phyloP scores from a whole-genome alignment of 495 filamentous ascomycete species.

The Melanomma pulvis-pyrius region DNA sequence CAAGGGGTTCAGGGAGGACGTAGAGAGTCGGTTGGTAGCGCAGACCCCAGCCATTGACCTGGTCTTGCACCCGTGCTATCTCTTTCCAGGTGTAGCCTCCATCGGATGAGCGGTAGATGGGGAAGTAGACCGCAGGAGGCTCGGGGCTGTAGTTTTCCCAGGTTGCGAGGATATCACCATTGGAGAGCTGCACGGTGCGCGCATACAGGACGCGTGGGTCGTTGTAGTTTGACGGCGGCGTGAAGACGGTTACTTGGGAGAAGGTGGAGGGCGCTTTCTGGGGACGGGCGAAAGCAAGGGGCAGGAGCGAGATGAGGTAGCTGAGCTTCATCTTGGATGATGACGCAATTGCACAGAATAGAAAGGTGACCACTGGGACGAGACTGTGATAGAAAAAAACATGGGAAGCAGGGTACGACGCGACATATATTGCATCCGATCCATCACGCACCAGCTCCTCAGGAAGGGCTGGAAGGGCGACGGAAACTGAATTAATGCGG shows the following conservation, averaged over 20 bases:
- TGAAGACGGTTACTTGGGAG: slow-evolving; percentile 44
- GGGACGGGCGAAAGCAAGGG: neutral
- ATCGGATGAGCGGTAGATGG: slow-evolving; percentile 66
- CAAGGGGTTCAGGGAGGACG: slow-evolving; percentile 59
- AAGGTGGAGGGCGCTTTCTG: slow-evolving; percentile 35
- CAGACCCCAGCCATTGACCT: slow-evolving; percentile 64
- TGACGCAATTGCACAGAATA: neutral
- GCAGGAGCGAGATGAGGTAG: slow-evolving; percentile 4
- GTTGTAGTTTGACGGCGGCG: slow-evolving; percentile 50
- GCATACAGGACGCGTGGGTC: slow-evolving; percentile 57
- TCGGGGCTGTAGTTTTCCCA: slow-evolving; percentile 65
- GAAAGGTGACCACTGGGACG: neutral
- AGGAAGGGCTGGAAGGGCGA: neutral
- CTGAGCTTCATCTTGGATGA: slow-evolving; percentile 25
- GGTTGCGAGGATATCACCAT: slow-evolving; percentile 61
- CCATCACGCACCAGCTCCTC: neutral
- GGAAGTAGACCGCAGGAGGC: slow-evolving; percentile 61
- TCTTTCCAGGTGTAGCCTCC: slow-evolving; percentile 64
- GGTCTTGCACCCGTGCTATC: slow-evolving; percentile 63
- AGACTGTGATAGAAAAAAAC: neutral
- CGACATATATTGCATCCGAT: neutral
- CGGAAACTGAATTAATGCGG: slow-evolving; percentile 17
- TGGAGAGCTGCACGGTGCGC: slow-evolving; percentile 53
- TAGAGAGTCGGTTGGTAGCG: slow-evolving; percentile 71
- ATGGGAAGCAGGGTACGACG: neutral